phyloP scores from a whole-genome alignment of 2,329 filamentous ascomycete genomes.

The Ophiostoma angusticollis region DNA sequence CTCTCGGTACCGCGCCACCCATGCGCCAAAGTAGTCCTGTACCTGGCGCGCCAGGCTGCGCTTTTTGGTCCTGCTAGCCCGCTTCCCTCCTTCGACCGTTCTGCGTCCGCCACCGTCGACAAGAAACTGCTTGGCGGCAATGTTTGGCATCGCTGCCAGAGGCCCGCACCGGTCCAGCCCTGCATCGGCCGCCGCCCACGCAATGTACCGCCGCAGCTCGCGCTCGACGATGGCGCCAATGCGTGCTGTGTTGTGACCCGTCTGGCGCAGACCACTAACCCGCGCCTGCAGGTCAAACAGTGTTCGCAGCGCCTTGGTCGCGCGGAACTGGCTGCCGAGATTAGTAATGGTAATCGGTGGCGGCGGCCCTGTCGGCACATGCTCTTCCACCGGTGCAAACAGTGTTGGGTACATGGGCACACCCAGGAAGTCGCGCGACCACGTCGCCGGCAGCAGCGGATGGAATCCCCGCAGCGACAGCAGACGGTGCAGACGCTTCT shows the following conservation, averaged over 20 bases:
- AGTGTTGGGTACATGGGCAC: slow-evolving; percentile 22
- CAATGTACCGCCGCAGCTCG: slow-evolving; percentile 20
- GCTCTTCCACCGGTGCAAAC: slow-evolving; percentile 17
- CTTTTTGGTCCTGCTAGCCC: not conserved
- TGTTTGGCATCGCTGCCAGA: slow-evolving; percentile 25
- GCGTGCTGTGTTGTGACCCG: slow-evolving; percentile 16
- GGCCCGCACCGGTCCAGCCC: slow-evolving; percentile 15
- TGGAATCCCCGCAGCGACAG: slow-evolving; percentile 23
- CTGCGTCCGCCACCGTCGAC: not conserved
- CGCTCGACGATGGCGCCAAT: slow-evolving; percentile 19
- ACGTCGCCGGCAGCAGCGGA: slow-evolving; percentile 22
- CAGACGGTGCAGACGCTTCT: slow-evolving; percentile 21
- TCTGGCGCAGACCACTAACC: slow-evolving; percentile 21
- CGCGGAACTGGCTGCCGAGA: slow-evolving; percentile 19
- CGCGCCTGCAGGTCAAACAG: slow-evolving; percentile 23
- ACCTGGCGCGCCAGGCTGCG: slow-evolving; percentile 10
- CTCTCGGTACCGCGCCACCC: slow-evolving; percentile 12
- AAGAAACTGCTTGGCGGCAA: slow-evolving; percentile 13
- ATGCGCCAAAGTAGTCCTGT: slow-evolving; percentile 11
- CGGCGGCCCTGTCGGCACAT: not conserved
- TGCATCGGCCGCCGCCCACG: slow-evolving; percentile 21
- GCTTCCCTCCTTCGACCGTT: not conserved
- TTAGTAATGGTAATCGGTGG: slow-evolving; percentile 17
- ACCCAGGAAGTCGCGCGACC: slow-evolving; percentile 21
- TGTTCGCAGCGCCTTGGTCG: slow-evolving; percentile 21